Conservation (phyloP, 2,329 filamentous ascomycete species). For the Periglandula ipomoeae region DNA sequence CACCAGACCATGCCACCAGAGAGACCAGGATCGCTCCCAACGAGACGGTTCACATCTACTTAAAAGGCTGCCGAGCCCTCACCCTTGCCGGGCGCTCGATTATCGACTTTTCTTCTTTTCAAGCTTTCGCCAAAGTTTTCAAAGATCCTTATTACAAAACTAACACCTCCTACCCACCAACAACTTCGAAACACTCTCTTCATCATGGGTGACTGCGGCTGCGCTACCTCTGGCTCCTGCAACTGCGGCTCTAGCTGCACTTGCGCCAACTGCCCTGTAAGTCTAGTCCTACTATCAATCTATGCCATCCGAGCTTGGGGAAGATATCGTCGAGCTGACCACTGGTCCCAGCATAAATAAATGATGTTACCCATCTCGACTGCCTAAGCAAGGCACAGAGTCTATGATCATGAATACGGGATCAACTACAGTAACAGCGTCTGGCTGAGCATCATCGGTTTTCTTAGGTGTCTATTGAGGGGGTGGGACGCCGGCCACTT, state of each 20-base stretch:
- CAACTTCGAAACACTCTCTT: conserved; percentile 8
- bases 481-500: not conserved
- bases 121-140: not conserved
- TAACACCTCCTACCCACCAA: not conserved
- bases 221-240: conserved; percentile 31
- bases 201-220: conserved; percentile 35
- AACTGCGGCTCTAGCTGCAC: conserved; percentile 33
- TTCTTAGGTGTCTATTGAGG: not conserved
- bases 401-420: not conserved
- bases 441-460: not conserved
- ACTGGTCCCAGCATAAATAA: conserved; percentile 11
- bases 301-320: too few species aligned
- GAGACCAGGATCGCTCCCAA: not conserved
- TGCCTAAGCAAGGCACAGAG: not conserved
- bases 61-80: not conserved
- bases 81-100: not conserved
- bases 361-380: not conserved
- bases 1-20: not conserved
- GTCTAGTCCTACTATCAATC: conserved; percentile 13
- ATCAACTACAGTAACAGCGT: not conserved
- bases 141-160: not conserved
- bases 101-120: not conserved
- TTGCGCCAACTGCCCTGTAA: conserved; percentile 34
- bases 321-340: too few species aligned
- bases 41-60: not conserved